A percentile compares a stretch with the other conserved stretches of the same genome.
phyloP scores from a whole-genome alignment of 306 rosid species.

The Cucurbita moschata region DNA sequence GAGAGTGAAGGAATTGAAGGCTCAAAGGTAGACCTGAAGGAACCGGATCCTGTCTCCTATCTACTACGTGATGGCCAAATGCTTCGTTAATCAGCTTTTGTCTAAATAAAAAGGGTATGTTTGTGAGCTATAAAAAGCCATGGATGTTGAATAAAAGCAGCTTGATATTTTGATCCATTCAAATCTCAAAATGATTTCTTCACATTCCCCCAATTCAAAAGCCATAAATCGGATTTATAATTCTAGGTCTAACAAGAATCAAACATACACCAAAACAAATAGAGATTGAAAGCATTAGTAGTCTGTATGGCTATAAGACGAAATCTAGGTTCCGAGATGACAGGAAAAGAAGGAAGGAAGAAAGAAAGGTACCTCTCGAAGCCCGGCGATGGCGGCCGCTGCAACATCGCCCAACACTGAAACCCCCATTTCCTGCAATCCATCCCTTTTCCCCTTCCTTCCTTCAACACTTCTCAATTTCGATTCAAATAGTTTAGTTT shows the following conservation, averaged over 20 bases:
- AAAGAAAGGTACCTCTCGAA: constrained; percentile 5
- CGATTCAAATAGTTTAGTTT: too few relatives aligned
- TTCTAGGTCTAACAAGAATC: not conserved
- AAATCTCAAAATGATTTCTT: constrained; percentile 14
- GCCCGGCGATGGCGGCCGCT: constrained; percentile 9
- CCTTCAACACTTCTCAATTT: not conserved
- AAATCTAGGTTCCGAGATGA: too few relatives aligned
- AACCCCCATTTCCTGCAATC: constrained; percentile 8
- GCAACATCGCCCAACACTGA: constrained; percentile 1
- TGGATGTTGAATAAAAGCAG: not conserved
- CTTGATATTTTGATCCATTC: not conserved
- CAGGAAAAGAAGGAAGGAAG: not conserved
- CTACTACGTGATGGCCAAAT: not conserved
- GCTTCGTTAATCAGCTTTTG: not conserved
- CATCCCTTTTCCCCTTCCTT: constrained; percentile 2
- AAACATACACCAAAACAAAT: too few relatives aligned
- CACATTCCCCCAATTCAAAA: not conserved
- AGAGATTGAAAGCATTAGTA: too few relatives aligned
- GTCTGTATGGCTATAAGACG: too few relatives aligned
- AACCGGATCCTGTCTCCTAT: not conserved
- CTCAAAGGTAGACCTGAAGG: not conserved
- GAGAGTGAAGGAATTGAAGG: too few relatives aligned
- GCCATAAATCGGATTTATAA: not conserved
- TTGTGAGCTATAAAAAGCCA: too few relatives aligned
- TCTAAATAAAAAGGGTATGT: not conserved